Evolutionary conservation across 306 rosid species (phyloP).

Genomic region (Vigna trinervia): DNA sequence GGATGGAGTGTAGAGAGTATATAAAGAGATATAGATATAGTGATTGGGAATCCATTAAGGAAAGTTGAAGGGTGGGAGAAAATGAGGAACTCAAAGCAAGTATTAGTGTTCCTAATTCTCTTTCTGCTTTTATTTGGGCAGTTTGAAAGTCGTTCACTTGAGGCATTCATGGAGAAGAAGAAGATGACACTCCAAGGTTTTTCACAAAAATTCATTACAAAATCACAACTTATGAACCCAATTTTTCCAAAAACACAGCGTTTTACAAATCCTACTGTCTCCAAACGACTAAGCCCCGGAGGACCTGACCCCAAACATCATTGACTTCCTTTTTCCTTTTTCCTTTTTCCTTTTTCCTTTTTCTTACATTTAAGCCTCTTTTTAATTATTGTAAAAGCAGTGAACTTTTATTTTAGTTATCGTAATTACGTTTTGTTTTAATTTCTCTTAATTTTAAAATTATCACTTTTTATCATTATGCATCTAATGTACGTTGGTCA

Average conservation of each 20-base stretch:
- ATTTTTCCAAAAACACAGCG: slow-evolving; percentile 14
- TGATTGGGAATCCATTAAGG: slow-evolving; percentile 39
- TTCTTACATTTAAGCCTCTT: too few species aligned
- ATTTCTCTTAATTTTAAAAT: too few species aligned
- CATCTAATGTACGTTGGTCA: too few species aligned
- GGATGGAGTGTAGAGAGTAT: background rate
- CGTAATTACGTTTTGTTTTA: too few species aligned
- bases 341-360: too few species aligned
- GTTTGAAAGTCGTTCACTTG: slow-evolving; percentile 45
- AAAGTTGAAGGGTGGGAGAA: background rate
- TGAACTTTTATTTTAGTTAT: too few species aligned
- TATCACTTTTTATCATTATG: too few species aligned
- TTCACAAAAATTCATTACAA: slow-evolving; percentile 28
- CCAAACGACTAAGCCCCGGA: slow-evolving; percentile 50
- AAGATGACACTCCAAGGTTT: background rate
- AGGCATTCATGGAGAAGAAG: slow-evolving; percentile 33
- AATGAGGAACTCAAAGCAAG: slow-evolving; percentile 49
- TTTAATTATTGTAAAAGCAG: too few species aligned
- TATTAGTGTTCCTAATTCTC: slow-evolving; percentile 14
- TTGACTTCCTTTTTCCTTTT: too few species aligned
- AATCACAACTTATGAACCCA: slow-evolving; percentile 39
- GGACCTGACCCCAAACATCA: slow-evolving; percentile 61
- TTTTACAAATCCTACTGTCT: slow-evolving; percentile 19
- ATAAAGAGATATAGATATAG: slow-evolving; percentile 33
- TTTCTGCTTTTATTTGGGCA: slow-evolving; percentile 27